A percentile compares a stretch with the other conserved stretches of the same genome.
These are phyloP conservation scores for Actinidia arguta DNA, from an alignment of 179 eudicot species.

Conservation along the genomic window DNA sequence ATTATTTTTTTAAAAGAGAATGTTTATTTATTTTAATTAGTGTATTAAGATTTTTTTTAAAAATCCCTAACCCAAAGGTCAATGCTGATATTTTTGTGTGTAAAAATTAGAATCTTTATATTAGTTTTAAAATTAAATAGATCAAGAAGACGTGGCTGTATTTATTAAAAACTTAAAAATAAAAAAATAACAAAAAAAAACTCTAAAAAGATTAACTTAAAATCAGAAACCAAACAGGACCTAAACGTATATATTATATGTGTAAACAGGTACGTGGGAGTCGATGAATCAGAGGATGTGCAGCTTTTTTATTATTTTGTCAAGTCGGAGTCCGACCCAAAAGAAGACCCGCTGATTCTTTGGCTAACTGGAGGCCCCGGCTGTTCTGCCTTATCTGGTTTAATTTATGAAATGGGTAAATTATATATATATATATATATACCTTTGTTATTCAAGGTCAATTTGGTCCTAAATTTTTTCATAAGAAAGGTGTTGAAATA, in stretches of 20 bases:
- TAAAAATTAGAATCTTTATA: background rate
- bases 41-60: no score
- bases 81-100: background rate
- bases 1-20: no score
- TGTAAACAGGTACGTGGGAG: slow-evolving; percentile 7
- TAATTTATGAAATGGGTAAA: slow-evolving; percentile 15
- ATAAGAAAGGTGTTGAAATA: no score
- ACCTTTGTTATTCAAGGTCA: no score
- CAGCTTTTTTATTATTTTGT: slow-evolving; percentile 12
- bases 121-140: background rate
- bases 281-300: slow-evolving; percentile 19
- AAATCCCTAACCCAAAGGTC: no score
- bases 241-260: background rate
- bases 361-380: slow-evolving; percentile 18
- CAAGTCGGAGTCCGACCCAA: slow-evolving; percentile 3
- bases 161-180: no score
- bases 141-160: background rate
- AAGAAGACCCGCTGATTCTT: slow-evolving; percentile 14
- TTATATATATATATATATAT: no score
- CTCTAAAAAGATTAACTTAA: no score
- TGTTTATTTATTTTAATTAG: no score
- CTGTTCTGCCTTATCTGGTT: slow-evolving; percentile 12
- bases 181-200: no score
- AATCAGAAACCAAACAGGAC: background rate
- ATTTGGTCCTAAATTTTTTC: no score